Percentiles rank a stretch among this genome's conserved stretches.
Evolutionary conservation across 2,329 filamentous ascomycete genomes (phyloP).

Genomic region (Diaporthe velutina): DNA sequence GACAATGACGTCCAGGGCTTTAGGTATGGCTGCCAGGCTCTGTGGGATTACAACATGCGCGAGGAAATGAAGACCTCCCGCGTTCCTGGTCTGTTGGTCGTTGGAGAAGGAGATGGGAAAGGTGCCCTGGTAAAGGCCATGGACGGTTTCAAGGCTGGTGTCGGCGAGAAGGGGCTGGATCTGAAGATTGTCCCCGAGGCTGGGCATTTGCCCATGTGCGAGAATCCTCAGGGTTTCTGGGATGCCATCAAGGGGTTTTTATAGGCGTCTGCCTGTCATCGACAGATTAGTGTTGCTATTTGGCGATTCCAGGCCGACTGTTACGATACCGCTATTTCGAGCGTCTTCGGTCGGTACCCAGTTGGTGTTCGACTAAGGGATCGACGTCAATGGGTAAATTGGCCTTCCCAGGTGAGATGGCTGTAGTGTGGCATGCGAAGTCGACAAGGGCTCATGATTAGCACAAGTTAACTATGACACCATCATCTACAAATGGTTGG

Average conservation of each 20-base stretch:
- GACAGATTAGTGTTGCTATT: too few species aligned
- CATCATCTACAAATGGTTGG: background rate
- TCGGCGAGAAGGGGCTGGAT: constrained; percentile 68
- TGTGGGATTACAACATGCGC: constrained; percentile 79
- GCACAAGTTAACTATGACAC: too few species aligned
- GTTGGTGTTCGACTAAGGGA: background rate
- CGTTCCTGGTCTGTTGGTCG: constrained; percentile 77
- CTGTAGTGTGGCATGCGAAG: background rate
- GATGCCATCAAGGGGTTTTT: constrained; percentile 72
- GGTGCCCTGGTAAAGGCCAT: constrained; percentile 82
- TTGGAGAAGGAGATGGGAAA: constrained; percentile 78
- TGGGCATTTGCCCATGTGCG: constrained; percentile 88
- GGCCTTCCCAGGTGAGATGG: background rate
- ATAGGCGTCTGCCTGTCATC: constrained; percentile 41
- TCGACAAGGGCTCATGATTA: too few species aligned
- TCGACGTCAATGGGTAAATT: background rate
- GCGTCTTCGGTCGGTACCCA: background rate
- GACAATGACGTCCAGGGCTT: constrained; percentile 79
- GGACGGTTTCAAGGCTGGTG: constrained; percentile 74
- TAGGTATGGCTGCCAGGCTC: constrained; percentile 74
- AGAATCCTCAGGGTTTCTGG: constrained; percentile 78
- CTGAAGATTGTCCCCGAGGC: constrained; percentile 77
- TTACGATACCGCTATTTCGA: background rate
- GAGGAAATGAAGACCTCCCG: constrained; percentile 64
- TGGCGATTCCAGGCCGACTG: background rate